phyloP scores from a whole-genome alignment of 1,139 yeast species.

The Sporopachydermia cereana region DNA sequence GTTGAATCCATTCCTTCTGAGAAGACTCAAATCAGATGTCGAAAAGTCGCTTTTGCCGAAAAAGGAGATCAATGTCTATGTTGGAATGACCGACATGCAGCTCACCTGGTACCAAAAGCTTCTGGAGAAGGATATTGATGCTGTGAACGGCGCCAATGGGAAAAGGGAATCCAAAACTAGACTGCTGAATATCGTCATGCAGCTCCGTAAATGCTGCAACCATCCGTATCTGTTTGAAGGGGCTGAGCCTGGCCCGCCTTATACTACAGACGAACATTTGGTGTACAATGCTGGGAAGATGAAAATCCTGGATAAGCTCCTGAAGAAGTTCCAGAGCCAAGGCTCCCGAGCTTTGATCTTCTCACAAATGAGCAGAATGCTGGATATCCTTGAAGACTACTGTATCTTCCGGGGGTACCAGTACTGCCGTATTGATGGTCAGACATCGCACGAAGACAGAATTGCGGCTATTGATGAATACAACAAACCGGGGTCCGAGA shows the following conservation, averaged over 20 bases:
- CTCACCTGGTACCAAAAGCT: conserved; percentile 63
- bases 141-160: conserved; percentile 70
- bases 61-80: conserved; percentile 58
- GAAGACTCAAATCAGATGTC: conserved; percentile 71
- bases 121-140: conserved; percentile 71
- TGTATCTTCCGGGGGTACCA: conserved; percentile 54
- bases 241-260: conserved; percentile 84
- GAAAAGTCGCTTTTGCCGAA: conserved; percentile 69
- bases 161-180: conserved; percentile 68
- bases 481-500: conserved; percentile 56
- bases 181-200: conserved; percentile 70
- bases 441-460: conserved; percentile 69
- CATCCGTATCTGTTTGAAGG: conserved; percentile 79
- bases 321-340: conserved; percentile 49
- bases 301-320: conserved; percentile 56
- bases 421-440: conserved; percentile 74
- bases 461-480: conserved; percentile 66
- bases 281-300: conserved; percentile 62
- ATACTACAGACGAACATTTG: conserved; percentile 71
- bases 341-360: conserved; percentile 70
- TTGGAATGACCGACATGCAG: conserved; percentile 71
- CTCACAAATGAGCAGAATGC: conserved; percentile 73
- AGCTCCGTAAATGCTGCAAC: conserved; percentile 70
- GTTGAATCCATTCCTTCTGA: conserved; percentile 58
- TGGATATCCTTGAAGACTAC: conserved; percentile 72